Evolutionary conservation across 2,329 filamentous ascomycete genomes (phyloP), one percentile per base, ranked within the genome.

Genomic region (Apiospora phragmitis): DNA sequence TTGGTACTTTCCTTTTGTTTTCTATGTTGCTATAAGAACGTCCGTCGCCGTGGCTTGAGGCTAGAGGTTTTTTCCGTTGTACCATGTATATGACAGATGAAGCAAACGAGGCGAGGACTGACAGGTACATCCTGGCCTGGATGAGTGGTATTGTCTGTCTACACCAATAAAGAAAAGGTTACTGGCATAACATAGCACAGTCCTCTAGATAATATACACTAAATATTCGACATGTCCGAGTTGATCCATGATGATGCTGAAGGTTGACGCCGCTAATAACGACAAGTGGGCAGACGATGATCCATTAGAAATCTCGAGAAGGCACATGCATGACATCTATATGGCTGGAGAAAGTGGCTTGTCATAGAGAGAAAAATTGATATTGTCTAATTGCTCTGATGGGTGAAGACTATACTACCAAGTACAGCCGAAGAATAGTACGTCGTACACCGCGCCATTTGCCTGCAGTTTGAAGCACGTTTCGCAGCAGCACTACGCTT

Each of bases 101-200:
- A 55, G 24, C 11, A 49, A 24, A 55, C 18, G 18, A 62, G 55
- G 9, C 32, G 4, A 38, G 29, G 29, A 62, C 55, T 24, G 32
- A 12, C 55, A 38, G 55, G 55, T 38, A 29, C 55, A 38, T n/a
- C 32, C 55, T n/a, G 32, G 2, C 29, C 14, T 62, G 32, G 55
- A 62, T 62, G 29, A 21, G 38, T n/a, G 26, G 26, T 59, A 16
- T 38, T 62, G 32, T 38, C 32, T 62, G 55, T 62, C 55, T 62
- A 62, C 35, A 62, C 26, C 8, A 12, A 38, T 35, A 38, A 62
- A 38, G 18, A 8, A 35, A 62, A 38, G 55, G 55, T 21, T 26
- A 62, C 32, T 62, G 55, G 55, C 55, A 62, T 62, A 38, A 7
- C 32, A 62, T 62, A 62, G 55, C 55, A 62, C 55, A 62, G 21